phyloP scores from a whole-genome alignment of 1,284 basidiomycete species.

The Schizophyllum amplum region DNA sequence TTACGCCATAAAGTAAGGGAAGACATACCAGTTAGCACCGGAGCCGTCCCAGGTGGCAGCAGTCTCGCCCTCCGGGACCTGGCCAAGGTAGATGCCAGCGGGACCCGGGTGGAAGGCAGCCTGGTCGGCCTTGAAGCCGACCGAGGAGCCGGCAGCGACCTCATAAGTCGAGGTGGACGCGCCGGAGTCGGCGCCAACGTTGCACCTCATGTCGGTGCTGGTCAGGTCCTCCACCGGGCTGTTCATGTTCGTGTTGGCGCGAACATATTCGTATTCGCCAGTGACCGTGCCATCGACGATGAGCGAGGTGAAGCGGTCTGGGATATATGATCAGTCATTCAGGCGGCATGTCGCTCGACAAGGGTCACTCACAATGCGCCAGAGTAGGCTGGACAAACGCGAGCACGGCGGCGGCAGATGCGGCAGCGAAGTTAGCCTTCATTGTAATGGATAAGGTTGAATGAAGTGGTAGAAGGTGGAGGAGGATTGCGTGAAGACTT shows the following conservation, averaged over 20 bases:
- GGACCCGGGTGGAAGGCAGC: slow-evolving; percentile 29
- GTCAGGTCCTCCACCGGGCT: slow-evolving; percentile 20
- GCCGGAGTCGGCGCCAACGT: slow-evolving; percentile 24
- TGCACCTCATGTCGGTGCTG: slow-evolving; percentile 33
- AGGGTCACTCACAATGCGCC: neutral
- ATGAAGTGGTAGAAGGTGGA: neutral
- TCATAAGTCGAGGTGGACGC: slow-evolving; percentile 24
- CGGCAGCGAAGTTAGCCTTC: neutral
- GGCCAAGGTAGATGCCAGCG: slow-evolving; percentile 23
- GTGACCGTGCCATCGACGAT: neutral
- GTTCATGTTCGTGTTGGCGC: neutral
- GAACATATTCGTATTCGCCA: neutral
- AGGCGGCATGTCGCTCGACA: neutral
- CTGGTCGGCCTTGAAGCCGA: slow-evolving; percentile 25
- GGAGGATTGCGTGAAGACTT: neutral
- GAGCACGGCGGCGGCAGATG: neutral
- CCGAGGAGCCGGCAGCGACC: slow-evolving; percentile 26
- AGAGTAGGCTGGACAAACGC: neutral
- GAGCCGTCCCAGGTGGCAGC: slow-evolving; percentile 23
- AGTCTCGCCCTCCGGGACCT: slow-evolving; percentile 17
- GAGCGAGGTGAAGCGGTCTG: neutral
- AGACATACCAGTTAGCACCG: slow-evolving; percentile 12
- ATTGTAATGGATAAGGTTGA: neutral
- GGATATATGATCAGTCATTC: neutral
- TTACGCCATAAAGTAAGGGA: neutral